These are phyloP conservation scores for Lagenidium sp. DNA, from an alignment of 352 stramenopile species.

Conservation along the genomic window DNA sequence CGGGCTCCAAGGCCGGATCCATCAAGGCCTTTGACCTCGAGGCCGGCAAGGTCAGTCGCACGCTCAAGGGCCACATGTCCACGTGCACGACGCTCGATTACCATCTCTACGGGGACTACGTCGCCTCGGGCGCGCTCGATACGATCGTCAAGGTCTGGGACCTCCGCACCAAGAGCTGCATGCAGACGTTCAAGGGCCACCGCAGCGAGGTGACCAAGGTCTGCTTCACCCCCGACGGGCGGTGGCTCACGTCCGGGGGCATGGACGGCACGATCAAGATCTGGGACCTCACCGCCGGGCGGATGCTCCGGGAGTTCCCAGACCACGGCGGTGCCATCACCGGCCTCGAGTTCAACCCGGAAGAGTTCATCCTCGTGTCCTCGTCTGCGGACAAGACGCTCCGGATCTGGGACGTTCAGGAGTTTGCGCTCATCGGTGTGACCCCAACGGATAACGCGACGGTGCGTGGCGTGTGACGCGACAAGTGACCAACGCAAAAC, in stretches of 20 bases:
- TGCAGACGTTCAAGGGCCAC: slow-evolving; percentile 84
- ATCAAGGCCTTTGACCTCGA: slow-evolving; percentile 84
- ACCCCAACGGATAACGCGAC: slow-evolving; percentile 68
- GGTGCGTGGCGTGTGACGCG: slow-evolving; percentile 17
- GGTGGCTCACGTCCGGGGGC: slow-evolving; percentile 74
- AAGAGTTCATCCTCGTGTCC: slow-evolving; percentile 82
- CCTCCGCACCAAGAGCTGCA: slow-evolving; percentile 75
- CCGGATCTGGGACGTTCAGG: slow-evolving; percentile 83
- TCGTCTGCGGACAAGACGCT: slow-evolving; percentile 65
- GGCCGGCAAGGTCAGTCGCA: slow-evolving; percentile 64
- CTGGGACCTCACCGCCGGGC: slow-evolving; percentile 76
- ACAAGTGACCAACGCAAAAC: neutral
- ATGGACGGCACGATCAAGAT: slow-evolving; percentile 73
- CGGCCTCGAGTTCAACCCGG: slow-evolving; percentile 75
- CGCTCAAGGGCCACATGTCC: slow-evolving; percentile 80
- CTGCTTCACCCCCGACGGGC: slow-evolving; percentile 71
- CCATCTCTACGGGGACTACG: slow-evolving; percentile 81
- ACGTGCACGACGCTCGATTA: slow-evolving; percentile 76
- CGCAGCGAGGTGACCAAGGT: slow-evolving; percentile 65
- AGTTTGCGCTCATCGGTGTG: slow-evolving; percentile 70
- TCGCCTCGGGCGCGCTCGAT: slow-evolving; percentile 71
- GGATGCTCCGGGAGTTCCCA: slow-evolving; percentile 62
- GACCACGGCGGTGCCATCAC: slow-evolving; percentile 73
- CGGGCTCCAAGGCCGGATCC: slow-evolving; percentile 66
- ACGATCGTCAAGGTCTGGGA: slow-evolving; percentile 87